phyloP scores from a whole-genome alignment of 73 alveolate genomes.

The Strombidium stylifer region DNA sequence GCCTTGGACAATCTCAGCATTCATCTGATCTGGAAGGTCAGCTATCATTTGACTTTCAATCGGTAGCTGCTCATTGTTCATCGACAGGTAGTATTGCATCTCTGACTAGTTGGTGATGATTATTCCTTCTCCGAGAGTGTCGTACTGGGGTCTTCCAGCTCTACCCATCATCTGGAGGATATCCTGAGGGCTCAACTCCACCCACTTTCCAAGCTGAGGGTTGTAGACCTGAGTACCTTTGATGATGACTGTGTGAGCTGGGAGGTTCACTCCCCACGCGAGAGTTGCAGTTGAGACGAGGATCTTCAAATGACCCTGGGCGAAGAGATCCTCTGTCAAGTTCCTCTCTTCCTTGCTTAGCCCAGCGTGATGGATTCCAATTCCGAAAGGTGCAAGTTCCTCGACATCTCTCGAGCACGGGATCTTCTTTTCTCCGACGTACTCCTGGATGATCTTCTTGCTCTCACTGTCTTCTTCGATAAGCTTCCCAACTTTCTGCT shows the following conservation, averaged over 20 bases:
- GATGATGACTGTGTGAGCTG: conserved; percentile 99
- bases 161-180: conserved; percentile 99
- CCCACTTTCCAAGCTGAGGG: conserved; percentile 99
- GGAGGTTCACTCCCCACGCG: conserved; percentile 99
- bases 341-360: conserved; percentile 95
- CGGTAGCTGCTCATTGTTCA: conserved; percentile 97
- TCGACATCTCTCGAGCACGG: conserved; percentile 74
- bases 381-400: conserved; percentile 94
- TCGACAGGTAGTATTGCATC: conserved; percentile 94
- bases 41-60: conserved; percentile 96
- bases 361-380: conserved; percentile 99
- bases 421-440: conserved; percentile 46
- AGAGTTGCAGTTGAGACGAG: conserved; percentile 97
- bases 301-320: conserved; percentile 87
- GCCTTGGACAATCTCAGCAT: conserved; percentile 97
- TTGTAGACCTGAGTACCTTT: conserved; percentile 99
- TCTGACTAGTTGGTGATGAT: conserved; percentile 96
- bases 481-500: conserved; percentile 83
- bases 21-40: conserved; percentile 92
- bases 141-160: conserved; percentile 99
- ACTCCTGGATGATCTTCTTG: conserved; percentile 69
- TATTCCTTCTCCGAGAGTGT: conserved; percentile 98
- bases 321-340: conserved; percentile 97
- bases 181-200: conserved; percentile 98
- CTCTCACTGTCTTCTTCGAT: conserved; percentile 78